Evolutionary conservation across 2,329 filamentous ascomycete species (phyloP), one percentile per base, ranked within the genome.

Genomic region (Trichoderma hamatum): DNA sequence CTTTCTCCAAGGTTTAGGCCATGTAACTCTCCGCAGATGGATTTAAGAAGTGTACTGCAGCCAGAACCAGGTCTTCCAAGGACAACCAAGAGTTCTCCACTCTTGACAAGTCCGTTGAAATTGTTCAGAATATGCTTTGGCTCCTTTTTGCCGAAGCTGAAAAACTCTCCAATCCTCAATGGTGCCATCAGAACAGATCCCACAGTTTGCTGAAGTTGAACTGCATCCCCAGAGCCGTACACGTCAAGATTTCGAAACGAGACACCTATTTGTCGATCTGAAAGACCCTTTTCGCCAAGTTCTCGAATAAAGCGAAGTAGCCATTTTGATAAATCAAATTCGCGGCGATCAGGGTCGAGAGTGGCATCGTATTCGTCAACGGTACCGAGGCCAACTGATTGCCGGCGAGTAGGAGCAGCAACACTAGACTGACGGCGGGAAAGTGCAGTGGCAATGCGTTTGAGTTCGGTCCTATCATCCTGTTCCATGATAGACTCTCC

Each of bases 121-220:
- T 84, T 80, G 36, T 84, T 82, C 21, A 92, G 79, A 70, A 92
- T 92, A 39, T 88, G 84, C 71, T 88, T 90, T 14, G 79, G 81
- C 36, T 80, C 73, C 70, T 83, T 81, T 56, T 79, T 80, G 1
- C 76, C 75, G 16, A 80, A 82, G 26, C 82, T 84, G 61, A 91
- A 81, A 52, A 85, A 79, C 68, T 92, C 86, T 1, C 84, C 82
- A 0, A 87, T 75, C 1, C 87, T 83, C 26, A 92, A 78, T 0
- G 89, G 90, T 0, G 85, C 82, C 70, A 85, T 77, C 26, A 92
- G 75, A 9, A 88, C 78, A 1, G 88, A 88, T 2, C 82, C 84
- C 3, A 93, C 88, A 2, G 87, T 92, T 67, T 88, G 82, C 75
- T 94, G 91, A 1, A 92, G 81, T 71, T 92, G 89, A 28, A 93